Conservation (phyloP, 371 early-diverging fungal genomes). For the Homolaphlyctis polyrhiza region DNA sequence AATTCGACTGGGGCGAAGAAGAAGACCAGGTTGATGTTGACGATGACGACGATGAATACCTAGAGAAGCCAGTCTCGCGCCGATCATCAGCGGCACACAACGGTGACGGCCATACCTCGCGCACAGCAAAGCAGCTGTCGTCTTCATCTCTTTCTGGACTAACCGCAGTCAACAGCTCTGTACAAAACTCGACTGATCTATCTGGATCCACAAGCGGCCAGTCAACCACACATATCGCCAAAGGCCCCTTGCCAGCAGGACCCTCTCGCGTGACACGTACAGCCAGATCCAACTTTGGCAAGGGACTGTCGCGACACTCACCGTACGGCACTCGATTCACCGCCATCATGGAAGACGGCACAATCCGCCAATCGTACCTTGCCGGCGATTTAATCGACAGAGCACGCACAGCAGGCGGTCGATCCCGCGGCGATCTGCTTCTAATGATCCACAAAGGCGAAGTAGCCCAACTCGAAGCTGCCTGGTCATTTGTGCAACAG, state of each 20-base stretch:
- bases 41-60: not conserved
- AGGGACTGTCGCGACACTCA: slow-evolving; percentile 14
- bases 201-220: too few relatives aligned
- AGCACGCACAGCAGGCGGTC: not conserved
- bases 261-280: too few relatives aligned
- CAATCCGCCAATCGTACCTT: slow-evolving; percentile 10
- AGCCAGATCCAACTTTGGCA: too few relatives aligned
- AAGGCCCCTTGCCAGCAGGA: too few relatives aligned
- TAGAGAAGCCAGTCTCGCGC: too few relatives aligned
- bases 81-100: too few relatives aligned
- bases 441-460: slow-evolving; percentile 11
- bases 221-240: too few relatives aligned
- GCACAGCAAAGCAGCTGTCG: too few relatives aligned
- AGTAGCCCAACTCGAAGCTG: slow-evolving; percentile 8
- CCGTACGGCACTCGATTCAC: slow-evolving; percentile 14
- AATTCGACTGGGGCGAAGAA: not conserved
- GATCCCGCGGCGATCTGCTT: slow-evolving; percentile 1
- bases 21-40: not conserved
- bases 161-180: too few relatives aligned
- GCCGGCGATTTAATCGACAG: slow-evolving; percentile 13
- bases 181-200: too few relatives aligned
- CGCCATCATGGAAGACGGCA: slow-evolving; percentile 9
- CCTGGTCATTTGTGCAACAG: slow-evolving; percentile 4
- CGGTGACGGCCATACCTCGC: too few relatives aligned
- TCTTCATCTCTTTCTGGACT: too few relatives aligned